Base-by-base conservation (phyloP, 2,329 filamentous ascomycete species). In the Fusarium marasasianum region DNA sequence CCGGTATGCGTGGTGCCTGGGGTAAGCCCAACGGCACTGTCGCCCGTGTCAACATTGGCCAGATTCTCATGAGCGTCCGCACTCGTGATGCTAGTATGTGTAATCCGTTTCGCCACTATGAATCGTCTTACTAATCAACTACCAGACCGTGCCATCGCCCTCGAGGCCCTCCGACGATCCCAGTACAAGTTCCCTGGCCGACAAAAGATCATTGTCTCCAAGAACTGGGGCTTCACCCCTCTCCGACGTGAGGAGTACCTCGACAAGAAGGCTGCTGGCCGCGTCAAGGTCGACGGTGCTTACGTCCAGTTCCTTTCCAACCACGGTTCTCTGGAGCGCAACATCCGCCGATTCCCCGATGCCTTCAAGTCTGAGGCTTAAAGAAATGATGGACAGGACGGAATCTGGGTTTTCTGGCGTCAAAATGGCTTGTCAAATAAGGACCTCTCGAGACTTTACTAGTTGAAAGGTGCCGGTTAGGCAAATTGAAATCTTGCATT, bases 101-200 rank as follows among this genome's bases (percentile, higher is more conserved):
- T 44, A 44, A 57, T 55, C 69, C 44, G 62, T 51, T 29, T 78
- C 33, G 66, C 50, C 70, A 69, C 54, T 31, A 15, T n/a, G n/a
- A n/a, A 18, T 48, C 43, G 50, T 55, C 50, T 76, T 75, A 75
- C 80, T 82, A 80, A 82, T 74, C 6, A 24, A 33, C 63, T 12
- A 35, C 4, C 77, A 94, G 92, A 96, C 92, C 94, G 95, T 82
- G 92, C 93, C 80, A 91, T 92, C 83, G 96, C 96, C 85, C 95
- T 99, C 83, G 96, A 99, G 93, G 96, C 96, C 84, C 94, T 99
- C 86, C 96, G 97, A 86, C 95, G 96, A 86, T 97, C 95, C 79
- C 96, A 98, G 93, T 98, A 98, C 94, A 99, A 98, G 93, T 99
- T 99, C 94, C 96, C 96, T 80, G 96, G 96, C 87, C 96, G 96